A percentile compares a stretch with the other conserved stretches of the same genome.
phyloP scores from a whole-genome alignment of 306 rosid genomes.

The Cicer cuneatum region DNA sequence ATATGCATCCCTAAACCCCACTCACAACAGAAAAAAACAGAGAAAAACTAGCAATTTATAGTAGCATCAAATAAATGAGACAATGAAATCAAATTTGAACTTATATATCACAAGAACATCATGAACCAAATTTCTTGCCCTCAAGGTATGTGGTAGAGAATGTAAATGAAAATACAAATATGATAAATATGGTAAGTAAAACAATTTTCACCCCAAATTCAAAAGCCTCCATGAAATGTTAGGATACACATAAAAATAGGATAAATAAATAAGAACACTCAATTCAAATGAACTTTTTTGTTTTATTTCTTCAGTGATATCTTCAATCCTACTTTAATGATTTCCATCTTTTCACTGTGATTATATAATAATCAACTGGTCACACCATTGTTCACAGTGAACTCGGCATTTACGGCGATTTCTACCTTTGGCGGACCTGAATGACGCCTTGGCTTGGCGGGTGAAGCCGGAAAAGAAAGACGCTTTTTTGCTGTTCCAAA shows the following conservation, averaged over 20 bases:
- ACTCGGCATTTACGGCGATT: slow-evolving; percentile 55
- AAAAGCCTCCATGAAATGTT: slow-evolving; percentile 47
- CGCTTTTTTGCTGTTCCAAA: slow-evolving; percentile 74
- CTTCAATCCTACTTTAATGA: slow-evolving; percentile 46
- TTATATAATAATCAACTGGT: slow-evolving; percentile 38
- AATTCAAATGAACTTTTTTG: slow-evolving; percentile 45
- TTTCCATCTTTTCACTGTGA: slow-evolving; percentile 40
- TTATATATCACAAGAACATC: slow-evolving; percentile 36
- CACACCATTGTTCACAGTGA: slow-evolving; percentile 56
- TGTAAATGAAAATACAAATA: slow-evolving; percentile 44
- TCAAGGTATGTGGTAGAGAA: slow-evolving; percentile 35
- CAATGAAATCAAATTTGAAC: slow-evolving; percentile 37
- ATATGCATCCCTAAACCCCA: not conserved
- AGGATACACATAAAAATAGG: slow-evolving; percentile 45
- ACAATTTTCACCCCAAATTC: slow-evolving; percentile 55
- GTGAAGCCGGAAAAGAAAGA: slow-evolving; percentile 80
- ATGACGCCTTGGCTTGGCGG: slow-evolving; percentile 74
- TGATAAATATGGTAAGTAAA: slow-evolving; percentile 43
- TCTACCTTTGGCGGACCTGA: slow-evolving; percentile 84
- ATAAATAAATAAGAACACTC: slow-evolving; percentile 57
- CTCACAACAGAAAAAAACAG: not conserved
- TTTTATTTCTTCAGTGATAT: slow-evolving; percentile 40
- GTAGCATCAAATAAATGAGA: slow-evolving; percentile 20
- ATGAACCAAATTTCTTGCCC: slow-evolving; percentile 30
- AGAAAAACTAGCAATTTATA: not conserved